Base-by-base conservation (phyloP, 768 basidiomycete species). In the Lentinula detonsa region DNA sequence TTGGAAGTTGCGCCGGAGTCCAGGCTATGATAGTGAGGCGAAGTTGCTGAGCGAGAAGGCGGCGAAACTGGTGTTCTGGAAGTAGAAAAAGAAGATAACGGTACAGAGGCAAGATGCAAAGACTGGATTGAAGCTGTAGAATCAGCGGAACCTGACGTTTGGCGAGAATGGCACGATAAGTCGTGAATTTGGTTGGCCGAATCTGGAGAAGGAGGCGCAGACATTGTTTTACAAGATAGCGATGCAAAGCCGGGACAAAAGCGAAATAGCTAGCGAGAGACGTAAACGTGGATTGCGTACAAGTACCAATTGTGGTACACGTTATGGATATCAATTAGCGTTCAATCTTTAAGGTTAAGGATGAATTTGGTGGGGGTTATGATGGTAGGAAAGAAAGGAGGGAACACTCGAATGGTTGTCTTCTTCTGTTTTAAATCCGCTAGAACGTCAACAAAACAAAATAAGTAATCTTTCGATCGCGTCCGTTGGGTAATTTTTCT, bases 121-220 rank as follows among this genome's bases (percentile, higher is more conserved):
- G 57, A 59, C 57, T 59, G 57, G 28, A 59, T 59, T 59, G 57
- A 59, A 50, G 59, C 50, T 60, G 59, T 37, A 13, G 59, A 60
- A 35, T 50, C 34, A 60, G 59, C 45, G 37, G 59, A 51, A 60
- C 23, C 13, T 8, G 54, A 56, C 15, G 37, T 56, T 39, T 31
- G 57, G 39, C 59, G 49, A 60, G 59, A 60, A 60, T 42, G 48
- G 40, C 49, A 49, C 18, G 48, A 42, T 16, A 40, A 21, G 39
- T 42, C 45, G n/a, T 35, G 7, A 10, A 11, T 33, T 35, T 28
- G 54, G 37, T 56, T 11, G 53, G 33, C 18, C 33, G 31, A 46
- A 46, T 35, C 43, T 35, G 57, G 59, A 53, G 59, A 60, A 31
- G 59, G 59, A 60, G 59, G 50, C 59, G 59, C 59, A 39, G 59